Evolutionary conservation across 192 early-diverging fungal genomes (phyloP), one percentile per base, ranked within the genome.

Genomic region (Pilobolus umbonatus): DNA sequence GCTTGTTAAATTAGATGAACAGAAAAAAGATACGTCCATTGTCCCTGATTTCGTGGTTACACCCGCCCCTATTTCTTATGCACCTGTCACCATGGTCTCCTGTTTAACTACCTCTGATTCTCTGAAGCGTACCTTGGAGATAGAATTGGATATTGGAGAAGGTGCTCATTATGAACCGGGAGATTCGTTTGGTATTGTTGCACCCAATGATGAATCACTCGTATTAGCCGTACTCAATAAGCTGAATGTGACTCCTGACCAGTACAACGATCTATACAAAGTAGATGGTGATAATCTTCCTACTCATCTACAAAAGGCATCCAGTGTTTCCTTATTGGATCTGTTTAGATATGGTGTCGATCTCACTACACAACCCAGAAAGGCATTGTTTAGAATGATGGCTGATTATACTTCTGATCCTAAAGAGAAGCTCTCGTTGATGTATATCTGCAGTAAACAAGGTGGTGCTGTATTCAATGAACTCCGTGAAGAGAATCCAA

Each of bases 171-270:
- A 81, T 58, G 42, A 70, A 4, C 85, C 90, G 17, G 92, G 92
- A 15, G 93, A 94, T 67, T 79, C 93, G 4, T 88, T 99, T 75
- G 94, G 89, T 38, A 69, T 96, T n/a, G 60, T 82, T 42, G 92
- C 89, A 1, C 91, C 93, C n/a, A 94, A 95, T 65, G 75, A 87
- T 35, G 80, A 86, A 31, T 60, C 61, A 0, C 61, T 93, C 43
- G 92, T 96, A 0, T 56, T 76, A 0, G 87, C 80, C 1, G 52
- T 94, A 2, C 60, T 94, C 47, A 69, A 59, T 2, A 61, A 80
- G 15, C 62, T 96, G 12, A 76, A 58, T n/a, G 65, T 88, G 14
- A 67, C 61, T 7, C 65, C 74, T 3, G 62, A 61, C 6, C 70
- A 60, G 2, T 60, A 52, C 31, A 69, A 69, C 34, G 26, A 17